These are phyloP conservation scores for Suillus subaureus DNA, from an alignment of 768 basidiomycete species.

Conservation along the genomic window DNA sequence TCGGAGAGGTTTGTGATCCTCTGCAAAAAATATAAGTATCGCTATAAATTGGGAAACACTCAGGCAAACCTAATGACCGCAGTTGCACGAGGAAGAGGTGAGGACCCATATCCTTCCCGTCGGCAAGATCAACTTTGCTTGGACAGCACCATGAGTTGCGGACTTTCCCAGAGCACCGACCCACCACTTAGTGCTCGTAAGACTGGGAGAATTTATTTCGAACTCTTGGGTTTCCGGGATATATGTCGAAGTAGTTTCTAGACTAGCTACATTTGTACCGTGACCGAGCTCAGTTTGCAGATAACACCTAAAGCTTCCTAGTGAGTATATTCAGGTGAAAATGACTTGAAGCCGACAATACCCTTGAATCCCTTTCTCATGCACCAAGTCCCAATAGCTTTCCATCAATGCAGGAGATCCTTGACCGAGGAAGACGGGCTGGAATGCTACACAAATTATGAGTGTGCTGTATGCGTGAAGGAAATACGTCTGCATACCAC, in stretches of 20 bases:
- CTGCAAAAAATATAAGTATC: slow-evolving; percentile 33
- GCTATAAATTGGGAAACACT: not conserved
- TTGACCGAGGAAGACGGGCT: slow-evolving; percentile 68
- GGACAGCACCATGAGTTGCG: slow-evolving; percentile 74
- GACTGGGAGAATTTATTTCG: slow-evolving; percentile 72
- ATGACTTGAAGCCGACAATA: slow-evolving; percentile 14
- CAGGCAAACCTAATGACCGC: slow-evolving; percentile 54
- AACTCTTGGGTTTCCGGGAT: slow-evolving; percentile 68
- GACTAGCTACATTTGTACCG: slow-evolving; percentile 65
- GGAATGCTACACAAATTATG: slow-evolving; percentile 45
- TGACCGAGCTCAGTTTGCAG: slow-evolving; percentile 81
- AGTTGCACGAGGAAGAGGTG: slow-evolving; percentile 78
- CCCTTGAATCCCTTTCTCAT: slow-evolving; percentile 61
- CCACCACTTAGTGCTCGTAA: slow-evolving; percentile 86
- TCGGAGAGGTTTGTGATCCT: slow-evolving; percentile 59
- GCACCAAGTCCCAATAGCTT: slow-evolving; percentile 52
- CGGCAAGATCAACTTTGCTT: slow-evolving; percentile 72
- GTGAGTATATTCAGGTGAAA: too few species aligned
- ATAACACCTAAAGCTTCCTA: slow-evolving; percentile 51
- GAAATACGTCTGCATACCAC: slow-evolving; percentile 28
- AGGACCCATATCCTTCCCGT: slow-evolving; percentile 63
- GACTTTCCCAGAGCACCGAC: slow-evolving; percentile 72
- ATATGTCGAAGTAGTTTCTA: slow-evolving; percentile 81
- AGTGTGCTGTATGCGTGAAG: slow-evolving; percentile 27
- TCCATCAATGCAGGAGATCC: slow-evolving; percentile 54